Percentiles rank a stretch among this genome's conserved stretches.
These are phyloP conservation scores for Salvia miltiorrhiza DNA, from an alignment of 257 asterid species.

Conservation along the genomic window DNA sequence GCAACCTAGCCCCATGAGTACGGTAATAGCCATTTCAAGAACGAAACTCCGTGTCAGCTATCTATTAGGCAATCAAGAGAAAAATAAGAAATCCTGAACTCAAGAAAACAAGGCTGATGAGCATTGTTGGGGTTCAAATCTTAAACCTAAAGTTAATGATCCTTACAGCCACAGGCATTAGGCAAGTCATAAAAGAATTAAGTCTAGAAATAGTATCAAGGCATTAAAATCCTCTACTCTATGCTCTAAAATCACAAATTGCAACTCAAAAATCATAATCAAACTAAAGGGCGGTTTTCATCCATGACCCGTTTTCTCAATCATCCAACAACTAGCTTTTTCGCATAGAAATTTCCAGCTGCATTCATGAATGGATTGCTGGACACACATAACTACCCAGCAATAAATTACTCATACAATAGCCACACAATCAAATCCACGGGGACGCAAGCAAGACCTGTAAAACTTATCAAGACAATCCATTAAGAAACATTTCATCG, in stretches of 20 bases:
- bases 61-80: background rate
- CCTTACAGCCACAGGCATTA: background rate
- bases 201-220: background rate
- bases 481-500: slow-evolving; percentile 27
- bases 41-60: background rate
- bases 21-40: slow-evolving; percentile 7
- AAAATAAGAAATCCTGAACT: background rate
- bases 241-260: background rate
- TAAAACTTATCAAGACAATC: background rate
- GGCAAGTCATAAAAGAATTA: background rate
- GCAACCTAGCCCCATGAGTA: background rate
- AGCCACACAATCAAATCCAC: background rate
- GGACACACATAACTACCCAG: background rate
- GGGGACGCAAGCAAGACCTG: background rate
- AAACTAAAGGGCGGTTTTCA: background rate
- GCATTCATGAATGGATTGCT: background rate
- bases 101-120: background rate
- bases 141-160: background rate
- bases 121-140: background rate
- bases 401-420: background rate
- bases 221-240: background rate
- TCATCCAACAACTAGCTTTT: slow-evolving; percentile 5
- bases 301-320: background rate
- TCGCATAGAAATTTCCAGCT: background rate
- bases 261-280: background rate